Evolutionary conservation across 2,329 filamentous ascomycete genomes (phyloP), one percentile per base, ranked within the genome.

Genomic region (Zelopaecilomyces penicillatus): DNA sequence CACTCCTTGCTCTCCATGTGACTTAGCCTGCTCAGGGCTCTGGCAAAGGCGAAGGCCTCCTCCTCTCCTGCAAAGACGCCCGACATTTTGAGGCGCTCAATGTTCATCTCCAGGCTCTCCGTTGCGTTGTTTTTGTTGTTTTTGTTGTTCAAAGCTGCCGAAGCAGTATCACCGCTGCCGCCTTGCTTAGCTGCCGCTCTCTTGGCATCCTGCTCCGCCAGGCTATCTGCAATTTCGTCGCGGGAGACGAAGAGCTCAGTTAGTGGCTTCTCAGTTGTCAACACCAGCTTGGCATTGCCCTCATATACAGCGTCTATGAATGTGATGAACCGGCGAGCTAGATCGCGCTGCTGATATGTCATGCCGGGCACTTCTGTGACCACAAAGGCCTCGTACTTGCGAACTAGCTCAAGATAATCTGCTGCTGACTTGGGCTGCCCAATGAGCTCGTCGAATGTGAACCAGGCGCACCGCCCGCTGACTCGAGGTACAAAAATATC

Each of bases 251-350:
- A 98, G 31, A 97, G 79, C 60, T 95, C 83, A 6, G 80, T 80
- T 2, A 98, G 71, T 0, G 91, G 88, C 40, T 90, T 87, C 35
- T 83, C 88, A 3, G 87, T 90, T 0, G 93, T 98, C 45, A 98
- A 77, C 11, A 97, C 91, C 6, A 98, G 77, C 67, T 96, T 97
- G n/a, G 89, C 90, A 64, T 91, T 78, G 29, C 76, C 74, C 65
- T 98, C 93, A 60, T 98, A 98, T 4, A 96, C 84, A 5, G 93
- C 91, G 62, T 98, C 93, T 52, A 98, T 87, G 56, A 98, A 96
- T 0, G 91, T 98, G 62, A 98, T 98, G 65, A 98, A 96, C 5
- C 93, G 77, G 9, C 93, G 74, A 0, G 93, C 93, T 34, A 95
- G 75, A 66, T 98, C 93, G 19, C 93, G 80, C 58, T 89, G 81